These are phyloP conservation scores for Beta macrorhiza DNA, from an alignment of 179 eudicot genomes.

Conservation along the genomic window DNA sequence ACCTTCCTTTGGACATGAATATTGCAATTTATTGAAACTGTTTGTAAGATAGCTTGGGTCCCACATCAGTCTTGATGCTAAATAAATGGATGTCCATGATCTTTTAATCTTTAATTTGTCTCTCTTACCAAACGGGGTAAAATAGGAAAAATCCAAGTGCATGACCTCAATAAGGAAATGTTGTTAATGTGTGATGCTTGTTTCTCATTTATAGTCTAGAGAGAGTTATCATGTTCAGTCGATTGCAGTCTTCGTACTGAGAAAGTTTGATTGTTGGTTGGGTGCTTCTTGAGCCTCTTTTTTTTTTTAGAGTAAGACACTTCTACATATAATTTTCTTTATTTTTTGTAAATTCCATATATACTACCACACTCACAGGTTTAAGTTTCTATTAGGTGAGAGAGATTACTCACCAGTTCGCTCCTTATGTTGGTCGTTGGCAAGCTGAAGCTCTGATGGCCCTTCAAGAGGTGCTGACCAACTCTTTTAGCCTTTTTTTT, in stretches of 20 bases:
- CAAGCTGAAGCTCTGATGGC: constrained; percentile 64
- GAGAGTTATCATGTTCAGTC: background rate
- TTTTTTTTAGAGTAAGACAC: background rate
- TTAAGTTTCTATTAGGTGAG: constrained; percentile 39
- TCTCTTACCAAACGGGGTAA: background rate
- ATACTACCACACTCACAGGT: background rate
- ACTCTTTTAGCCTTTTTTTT: background rate
- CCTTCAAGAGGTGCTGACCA: constrained; percentile 51
- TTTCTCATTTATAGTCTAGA: too few species aligned
- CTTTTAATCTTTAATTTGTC: background rate
- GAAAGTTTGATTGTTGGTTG: background rate
- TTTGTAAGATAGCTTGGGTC: background rate
- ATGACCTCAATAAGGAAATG: too few species aligned
- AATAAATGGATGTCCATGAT: background rate
- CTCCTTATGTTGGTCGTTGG: constrained; percentile 51
- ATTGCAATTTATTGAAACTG: background rate
- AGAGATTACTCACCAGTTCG: constrained; percentile 41
- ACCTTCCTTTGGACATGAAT: too few species aligned
- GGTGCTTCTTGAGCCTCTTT: background rate
- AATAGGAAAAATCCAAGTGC: too few species aligned
- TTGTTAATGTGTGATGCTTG: too few species aligned
- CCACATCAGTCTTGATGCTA: background rate
- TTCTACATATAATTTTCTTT: background rate
- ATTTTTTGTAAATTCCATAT: background rate
- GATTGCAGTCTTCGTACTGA: background rate